phyloP scores from a whole-genome alignment of 2,329 filamentous ascomycete species.

The Torrubiellomyces zombiae region DNA sequence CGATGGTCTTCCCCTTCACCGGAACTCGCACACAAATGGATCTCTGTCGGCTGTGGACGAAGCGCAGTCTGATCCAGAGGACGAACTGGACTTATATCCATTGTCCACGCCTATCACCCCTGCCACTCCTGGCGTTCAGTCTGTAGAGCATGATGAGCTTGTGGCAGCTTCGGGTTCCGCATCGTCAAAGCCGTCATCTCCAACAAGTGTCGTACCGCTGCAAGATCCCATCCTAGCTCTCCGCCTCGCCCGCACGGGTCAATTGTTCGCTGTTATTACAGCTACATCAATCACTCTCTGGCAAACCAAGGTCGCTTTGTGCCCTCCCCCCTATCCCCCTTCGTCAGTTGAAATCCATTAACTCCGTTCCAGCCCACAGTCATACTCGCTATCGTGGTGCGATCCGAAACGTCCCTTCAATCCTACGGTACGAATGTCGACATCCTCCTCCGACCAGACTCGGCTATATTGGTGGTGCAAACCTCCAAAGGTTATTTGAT shows the following conservation, averaged over 20 bases:
- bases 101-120: conserved; percentile 35
- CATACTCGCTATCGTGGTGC: conserved; percentile 68
- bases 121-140: conserved; percentile 38
- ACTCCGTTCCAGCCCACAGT: conserved; percentile 53
- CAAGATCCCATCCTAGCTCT: conserved; percentile 58
- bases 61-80: conserved; percentile 11
- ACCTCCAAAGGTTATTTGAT: conserved; percentile 78
- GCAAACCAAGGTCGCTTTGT: conserved; percentile 73
- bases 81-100: conserved; percentile 18
- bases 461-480: conserved; percentile 79
- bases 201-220: conserved; percentile 20
- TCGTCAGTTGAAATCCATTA: conserved; percentile 1
- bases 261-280: conserved; percentile 77
- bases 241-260: conserved; percentile 61
- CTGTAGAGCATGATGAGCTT: conserved; percentile 37
- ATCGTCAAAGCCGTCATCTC: conserved; percentile 11
- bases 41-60: conserved; percentile 4
- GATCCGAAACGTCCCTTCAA: conserved; percentile 62
- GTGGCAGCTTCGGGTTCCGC: conserved; percentile 7
- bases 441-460: conserved; percentile 77
- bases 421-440: conserved; percentile 76
- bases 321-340: neutral
- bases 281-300: conserved; percentile 76
- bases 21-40: conserved; percentile 10
- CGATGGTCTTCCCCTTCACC: conserved; percentile 35